Evolutionary conservation across 129 eudicot species (phyloP), one percentile per base, ranked within the genome.

Genomic region (Flaveria bidentis): DNA sequence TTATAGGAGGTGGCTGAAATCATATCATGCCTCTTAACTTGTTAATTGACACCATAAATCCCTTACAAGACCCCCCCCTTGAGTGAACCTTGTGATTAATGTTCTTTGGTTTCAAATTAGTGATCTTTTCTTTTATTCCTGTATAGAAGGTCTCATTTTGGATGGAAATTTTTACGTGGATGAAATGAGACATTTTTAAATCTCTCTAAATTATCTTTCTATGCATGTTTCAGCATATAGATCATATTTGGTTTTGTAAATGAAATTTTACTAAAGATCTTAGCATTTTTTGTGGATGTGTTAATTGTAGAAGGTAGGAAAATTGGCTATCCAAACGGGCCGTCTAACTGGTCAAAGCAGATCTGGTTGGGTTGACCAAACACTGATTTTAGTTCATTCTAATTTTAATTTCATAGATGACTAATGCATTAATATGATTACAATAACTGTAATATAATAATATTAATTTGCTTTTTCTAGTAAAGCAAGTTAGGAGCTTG

Each of bases 251-350:
- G 62, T 56, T 18, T 56, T 22, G 63, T 56, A 56, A 56, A 56
- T 18, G 63, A 18, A 23, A 23, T 4, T 18, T 9, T 10, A 2
- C 30, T 18, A 18, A 56, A 20, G 10, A 22, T 20, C 30, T 7
- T 56, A 4, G 14, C 63, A 56, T 20, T 56, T 18, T 28, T 18
- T 60, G 50, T 69, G 9, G 28, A 67, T 23, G n/a, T 66, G 45
- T 47, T 47, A 47, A 39, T 66, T 41, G 71, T 17, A 67, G 39
- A 70, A 70, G 74, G 44, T 70, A 25, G 74, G 2, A 47, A 26
- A 46, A 23, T 70, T 5, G 60, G 44, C 16, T 7, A 23, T 16
- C 44, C 26, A 60, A 25, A 56, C 3, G 18, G 36, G 36, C 13
- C 22, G 16, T 33, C 22, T 70, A 50, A 70, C 16, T 13, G 45